Evolutionary conservation across 768 basidiomycete genomes (phyloP).

Genomic region (Rubroboletus pulcherrimus): DNA sequence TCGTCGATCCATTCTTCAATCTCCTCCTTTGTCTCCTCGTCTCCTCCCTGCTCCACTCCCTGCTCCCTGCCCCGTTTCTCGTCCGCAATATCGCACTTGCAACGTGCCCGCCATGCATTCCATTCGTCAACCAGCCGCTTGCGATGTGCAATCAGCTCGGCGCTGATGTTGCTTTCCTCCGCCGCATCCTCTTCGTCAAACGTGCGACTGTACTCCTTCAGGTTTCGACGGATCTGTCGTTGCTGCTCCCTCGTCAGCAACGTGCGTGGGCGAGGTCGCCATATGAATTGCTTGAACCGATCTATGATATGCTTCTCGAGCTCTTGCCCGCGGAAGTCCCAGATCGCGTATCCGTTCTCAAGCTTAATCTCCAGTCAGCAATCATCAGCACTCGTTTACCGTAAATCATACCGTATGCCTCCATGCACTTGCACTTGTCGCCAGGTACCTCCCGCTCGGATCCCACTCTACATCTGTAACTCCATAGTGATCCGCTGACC

Average conservation of each 20-base stretch:
- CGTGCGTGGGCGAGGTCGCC: constrained; percentile 93
- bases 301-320: constrained; percentile 86
- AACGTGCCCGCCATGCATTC: constrained; percentile 91
- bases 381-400: background rate
- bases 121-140: constrained; percentile 95
- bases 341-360: constrained; percentile 93
- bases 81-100: constrained; percentile 62
- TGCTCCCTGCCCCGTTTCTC: constrained; percentile 43
- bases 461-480: constrained; percentile 99
- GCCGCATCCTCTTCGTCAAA: constrained; percentile 98
- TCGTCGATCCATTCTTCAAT: constrained; percentile 95
- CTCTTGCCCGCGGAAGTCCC: constrained; percentile 98
- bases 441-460: constrained; percentile 89
- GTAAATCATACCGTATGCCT: constrained; percentile 71
- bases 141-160: constrained; percentile 86
- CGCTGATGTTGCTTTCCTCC: constrained; percentile 91
- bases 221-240: constrained; percentile 78
- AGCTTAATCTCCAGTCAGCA: constrained; percentile 54
- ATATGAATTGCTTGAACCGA: constrained; percentile 97
- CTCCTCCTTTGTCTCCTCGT: constrained; percentile 72
- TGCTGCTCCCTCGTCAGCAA: constrained; percentile 87
- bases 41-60: constrained; percentile 32
- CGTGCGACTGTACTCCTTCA: constrained; percentile 83
- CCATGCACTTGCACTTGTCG: constrained; percentile 94
- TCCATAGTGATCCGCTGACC: constrained; percentile 90